Base-by-base conservation (phyloP, 495 filamentous ascomycete genomes). In the Talaromyces nanjingensis region DNA sequence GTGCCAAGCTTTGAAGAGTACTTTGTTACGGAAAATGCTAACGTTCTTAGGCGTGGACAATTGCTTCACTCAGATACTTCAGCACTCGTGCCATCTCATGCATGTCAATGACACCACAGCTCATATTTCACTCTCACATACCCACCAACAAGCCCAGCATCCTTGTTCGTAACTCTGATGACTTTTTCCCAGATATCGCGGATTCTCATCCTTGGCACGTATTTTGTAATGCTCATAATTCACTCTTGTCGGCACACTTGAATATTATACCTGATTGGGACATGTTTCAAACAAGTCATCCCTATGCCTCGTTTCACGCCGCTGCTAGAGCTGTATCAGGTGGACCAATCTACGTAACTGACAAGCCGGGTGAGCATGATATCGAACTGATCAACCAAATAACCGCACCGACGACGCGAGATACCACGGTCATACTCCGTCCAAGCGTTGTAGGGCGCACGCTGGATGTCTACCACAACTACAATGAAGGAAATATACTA, bases 181-280 rank as follows among this genome's bases (percentile, higher is more conserved):
- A 98, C 77, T 98, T 90, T 81, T 96, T 92, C 72, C 94, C 94
- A 0, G 84, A 91, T 53, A 81, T 91, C 11, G 81, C 84, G 4
- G 79, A 81, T 9, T 90, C 88, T 4, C 94, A 98, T 67, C 83
- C 92, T 1, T 98, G 93, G 92, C 94, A 98, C 74, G 79, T 98
- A 54, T 98, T 93, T 74, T 86, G 87, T 64, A 98, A 98, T 70
- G 91, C 93, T 2, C 90, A 97, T 73, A 97, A 96, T 71, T 77
- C 88, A n/a, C 81, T 97, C 14, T 79, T 96, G 20, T 93, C 92
- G 12, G 79, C 84, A 11, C 83, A 87, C 65, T 72, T 91, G 7
- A 90, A 91, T 63, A 83, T 83, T n/a, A 66, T 91, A 14, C 92
- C 92, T 0, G 94, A 98, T 74, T 98, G 94, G 94, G 94, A 98